phyloP scores from a whole-genome alignment of 768 basidiomycete genomes.

The Mycena pura region DNA sequence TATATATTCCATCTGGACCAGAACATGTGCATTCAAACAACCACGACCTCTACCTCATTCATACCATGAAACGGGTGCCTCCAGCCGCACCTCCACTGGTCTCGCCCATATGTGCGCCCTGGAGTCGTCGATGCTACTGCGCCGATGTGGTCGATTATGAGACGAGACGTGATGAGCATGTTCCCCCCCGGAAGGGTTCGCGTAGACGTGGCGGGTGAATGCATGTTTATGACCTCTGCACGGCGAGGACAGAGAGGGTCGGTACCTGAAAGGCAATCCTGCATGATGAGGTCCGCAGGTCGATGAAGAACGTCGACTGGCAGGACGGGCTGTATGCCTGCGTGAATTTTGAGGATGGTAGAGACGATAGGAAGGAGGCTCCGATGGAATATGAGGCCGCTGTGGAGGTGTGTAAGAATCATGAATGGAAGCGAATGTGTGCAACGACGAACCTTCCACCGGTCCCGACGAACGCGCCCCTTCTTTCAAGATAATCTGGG shows the following conservation, averaged over 20 bases:
- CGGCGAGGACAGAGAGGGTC: constrained; percentile 45
- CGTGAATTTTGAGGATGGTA: constrained; percentile 39
- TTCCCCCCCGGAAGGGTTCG: constrained; percentile 24
- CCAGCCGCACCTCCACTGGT: constrained; percentile 54
- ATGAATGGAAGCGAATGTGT: not conserved
- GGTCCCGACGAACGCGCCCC: constrained; percentile 48
- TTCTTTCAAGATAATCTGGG: constrained; percentile 23
- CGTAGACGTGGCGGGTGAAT: not conserved
- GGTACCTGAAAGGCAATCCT: constrained; percentile 48
- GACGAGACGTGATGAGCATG: constrained; percentile 48
- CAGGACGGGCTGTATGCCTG: constrained; percentile 35
- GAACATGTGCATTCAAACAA: constrained; percentile 18
- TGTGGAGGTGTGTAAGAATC: constrained; percentile 20
- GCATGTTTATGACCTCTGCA: constrained; percentile 11
- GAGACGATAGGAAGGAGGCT: constrained; percentile 42
- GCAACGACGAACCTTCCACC: constrained; percentile 44
- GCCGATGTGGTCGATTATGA: constrained; percentile 52
- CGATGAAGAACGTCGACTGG: constrained; percentile 36
- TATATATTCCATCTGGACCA: no score
- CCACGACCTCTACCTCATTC: constrained; percentile 39
- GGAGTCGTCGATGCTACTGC: constrained; percentile 42
- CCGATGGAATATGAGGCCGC: constrained; percentile 50
- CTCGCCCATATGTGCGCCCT: constrained; percentile 35
- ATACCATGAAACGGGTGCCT: constrained; percentile 51
- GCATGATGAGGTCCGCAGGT: constrained; percentile 47